These are phyloP conservation scores for Debaryomyces psychrophilus DNA, from an alignment of 1,139 yeast species.

Conservation along the genomic window DNA sequence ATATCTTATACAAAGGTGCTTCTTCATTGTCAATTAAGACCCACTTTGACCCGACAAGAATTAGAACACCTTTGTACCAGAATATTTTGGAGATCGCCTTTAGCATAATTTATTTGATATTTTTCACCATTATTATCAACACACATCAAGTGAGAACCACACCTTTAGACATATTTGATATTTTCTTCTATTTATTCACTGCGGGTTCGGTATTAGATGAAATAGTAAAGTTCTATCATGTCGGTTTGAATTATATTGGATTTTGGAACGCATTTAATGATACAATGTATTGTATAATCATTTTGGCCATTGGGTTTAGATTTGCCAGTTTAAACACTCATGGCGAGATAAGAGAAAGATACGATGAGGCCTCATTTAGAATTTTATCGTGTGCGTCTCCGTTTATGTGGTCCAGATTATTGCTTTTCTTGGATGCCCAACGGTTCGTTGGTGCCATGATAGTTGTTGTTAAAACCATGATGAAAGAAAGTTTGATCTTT, in stretches of 20 bases:
- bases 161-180: slow-evolving; percentile 49
- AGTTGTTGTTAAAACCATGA: slow-evolving; percentile 81
- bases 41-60: slow-evolving; percentile 84
- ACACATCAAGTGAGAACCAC: slow-evolving; percentile 38
- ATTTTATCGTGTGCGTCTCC: slow-evolving; percentile 83
- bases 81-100: slow-evolving; percentile 69
- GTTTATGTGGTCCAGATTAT: slow-evolving; percentile 79
- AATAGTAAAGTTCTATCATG: slow-evolving; percentile 67
- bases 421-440: slow-evolving; percentile 76
- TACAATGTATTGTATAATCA: slow-evolving; percentile 59
- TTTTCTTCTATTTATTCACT: slow-evolving; percentile 65
- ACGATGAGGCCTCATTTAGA: slow-evolving; percentile 71
- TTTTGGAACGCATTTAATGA: slow-evolving; percentile 85
- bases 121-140: slow-evolving; percentile 71
- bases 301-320: slow-evolving; percentile 59
- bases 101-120: slow-evolving; percentile 62
- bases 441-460: slow-evolving; percentile 88
- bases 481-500: slow-evolving; percentile 81
- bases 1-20: slow-evolving; percentile 64
- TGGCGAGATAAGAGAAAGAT: slow-evolving; percentile 35
- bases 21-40: slow-evolving; percentile 55
- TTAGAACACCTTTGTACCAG: slow-evolving; percentile 84
- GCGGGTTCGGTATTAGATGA: slow-evolving; percentile 71
- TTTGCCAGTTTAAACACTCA: slow-evolving; percentile 46
- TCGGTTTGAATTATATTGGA: slow-evolving; percentile 71